Evolutionary conservation across 306 rosid species (phyloP).

Genomic region (Cucumis cinereus): DNA sequence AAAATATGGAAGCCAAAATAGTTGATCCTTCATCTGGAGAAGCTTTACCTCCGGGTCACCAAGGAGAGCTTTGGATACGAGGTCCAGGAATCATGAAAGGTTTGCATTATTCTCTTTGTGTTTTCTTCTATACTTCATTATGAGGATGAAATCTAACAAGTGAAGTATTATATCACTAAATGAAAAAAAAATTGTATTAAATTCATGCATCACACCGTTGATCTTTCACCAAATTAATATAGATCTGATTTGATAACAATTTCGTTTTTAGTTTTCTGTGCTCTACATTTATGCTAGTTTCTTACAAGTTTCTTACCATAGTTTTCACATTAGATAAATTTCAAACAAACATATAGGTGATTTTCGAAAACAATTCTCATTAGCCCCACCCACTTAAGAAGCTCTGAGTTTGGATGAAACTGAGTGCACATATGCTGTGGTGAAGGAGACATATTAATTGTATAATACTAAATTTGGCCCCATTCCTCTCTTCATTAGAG

Average conservation of each 20-base stretch:
- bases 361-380: too few species aligned
- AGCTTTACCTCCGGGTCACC: constrained; percentile 49
- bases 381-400: background rate
- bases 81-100: constrained; percentile 85
- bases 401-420: background rate
- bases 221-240: background rate
- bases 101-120: background rate
- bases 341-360: too few species aligned
- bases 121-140: background rate
- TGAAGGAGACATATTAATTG: background rate
- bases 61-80: constrained; percentile 79
- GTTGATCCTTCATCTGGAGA: constrained; percentile 61
- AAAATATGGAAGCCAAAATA: constrained; percentile 73
- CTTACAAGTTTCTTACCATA: too few species aligned
- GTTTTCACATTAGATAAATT: too few species aligned
- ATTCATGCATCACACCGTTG: background rate
- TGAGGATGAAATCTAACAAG: background rate
- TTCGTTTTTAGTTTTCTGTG: too few species aligned
- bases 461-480: background rate
- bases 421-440: too few species aligned
- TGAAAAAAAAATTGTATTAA: too few species aligned
- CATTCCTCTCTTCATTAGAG: background rate
- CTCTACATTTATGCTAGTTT: too few species aligned
- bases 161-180: background rate
- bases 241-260: too few species aligned